Percentiles rank a stretch among this genome's conserved stretches.
Conservation (phyloP, 371 early-diverging fungal species). For the Blastocladiella emersonii region DNA sequence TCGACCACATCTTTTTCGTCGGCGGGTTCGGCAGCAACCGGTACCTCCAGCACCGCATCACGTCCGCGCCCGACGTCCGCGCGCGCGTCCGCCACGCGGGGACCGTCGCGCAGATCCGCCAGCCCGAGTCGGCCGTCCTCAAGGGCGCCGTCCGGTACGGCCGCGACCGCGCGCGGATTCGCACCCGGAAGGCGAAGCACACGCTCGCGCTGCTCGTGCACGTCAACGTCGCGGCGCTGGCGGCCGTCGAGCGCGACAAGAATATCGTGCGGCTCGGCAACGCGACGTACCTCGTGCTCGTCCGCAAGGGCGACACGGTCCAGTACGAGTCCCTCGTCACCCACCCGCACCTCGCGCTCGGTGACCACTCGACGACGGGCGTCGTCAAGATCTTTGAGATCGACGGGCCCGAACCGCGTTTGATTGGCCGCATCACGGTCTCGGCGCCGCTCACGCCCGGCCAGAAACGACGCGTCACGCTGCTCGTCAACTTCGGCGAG, state of each 20-base stretch:
- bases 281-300: background rate
- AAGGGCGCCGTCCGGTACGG: slow-evolving; percentile 7
- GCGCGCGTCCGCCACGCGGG: background rate
- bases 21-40: slow-evolving; percentile 8
- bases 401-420: background rate
- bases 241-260: background rate
- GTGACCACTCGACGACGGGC: background rate
- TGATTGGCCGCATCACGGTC: background rate
- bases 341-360: background rate
- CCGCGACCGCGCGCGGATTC: background rate
- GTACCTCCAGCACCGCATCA: background rate
- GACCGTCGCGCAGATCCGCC: background rate
- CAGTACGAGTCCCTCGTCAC: background rate
- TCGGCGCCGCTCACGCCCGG: background rate
- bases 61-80: background rate
- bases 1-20: slow-evolving; percentile 2
- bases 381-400: slow-evolving; percentile 2
- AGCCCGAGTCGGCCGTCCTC: slow-evolving; percentile 6
- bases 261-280: background rate
- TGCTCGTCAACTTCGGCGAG: slow-evolving; percentile 1
- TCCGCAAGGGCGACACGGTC: background rate
- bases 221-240: background rate
- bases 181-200: slow-evolving; percentile 2
- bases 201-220: slow-evolving; percentile 7
- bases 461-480: slow-evolving; percentile 1